Percentiles rank a stretch among this genome's conserved stretches.
Evolutionary conservation across 352 stramenopile species (phyloP).

Genomic region (Phytopythium delawarense): DNA sequence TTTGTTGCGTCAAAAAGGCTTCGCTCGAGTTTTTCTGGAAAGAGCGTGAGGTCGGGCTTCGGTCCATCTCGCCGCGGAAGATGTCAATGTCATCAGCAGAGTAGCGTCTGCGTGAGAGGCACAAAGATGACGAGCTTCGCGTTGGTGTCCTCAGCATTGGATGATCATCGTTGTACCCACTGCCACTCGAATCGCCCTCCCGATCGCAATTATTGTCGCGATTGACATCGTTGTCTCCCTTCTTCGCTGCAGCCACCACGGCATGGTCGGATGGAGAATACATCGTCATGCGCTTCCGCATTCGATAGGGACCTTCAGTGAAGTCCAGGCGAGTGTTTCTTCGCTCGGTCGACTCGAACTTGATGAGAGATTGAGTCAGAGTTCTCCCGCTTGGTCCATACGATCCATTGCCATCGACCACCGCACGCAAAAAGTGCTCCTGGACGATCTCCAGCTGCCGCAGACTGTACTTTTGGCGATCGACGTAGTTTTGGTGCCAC

Average conservation of each 20-base stretch:
- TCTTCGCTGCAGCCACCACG: neutral
- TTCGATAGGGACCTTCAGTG: constrained; percentile 61
- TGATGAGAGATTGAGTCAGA: neutral
- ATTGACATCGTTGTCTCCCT: neutral
- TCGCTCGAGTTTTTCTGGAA: neutral
- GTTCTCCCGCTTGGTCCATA: neutral
- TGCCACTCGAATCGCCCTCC: neutral
- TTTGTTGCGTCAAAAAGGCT: neutral
- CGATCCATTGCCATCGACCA: neutral
- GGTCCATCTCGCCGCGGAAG: neutral
- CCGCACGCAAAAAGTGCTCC: constrained; percentile 11
- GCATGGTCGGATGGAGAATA: constrained; percentile 4
- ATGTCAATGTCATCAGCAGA: constrained; percentile 18
- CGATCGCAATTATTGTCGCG: neutral
- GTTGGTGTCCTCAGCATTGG: neutral
- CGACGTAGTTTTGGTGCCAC: constrained; percentile 60
- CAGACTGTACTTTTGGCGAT: constrained; percentile 59
- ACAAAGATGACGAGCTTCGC: neutral
- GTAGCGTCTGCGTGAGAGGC: constrained; percentile 13
- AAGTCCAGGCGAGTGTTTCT: constrained; percentile 33
- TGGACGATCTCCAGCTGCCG: constrained; percentile 48
- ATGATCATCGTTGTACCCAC: neutral
- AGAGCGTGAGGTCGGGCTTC: neutral
- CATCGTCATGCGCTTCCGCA: constrained; percentile 47
- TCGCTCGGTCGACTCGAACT: neutral